Base-by-base conservation (phyloP, 352 stramenopile species). In the Pythium utonaiense region DNA sequence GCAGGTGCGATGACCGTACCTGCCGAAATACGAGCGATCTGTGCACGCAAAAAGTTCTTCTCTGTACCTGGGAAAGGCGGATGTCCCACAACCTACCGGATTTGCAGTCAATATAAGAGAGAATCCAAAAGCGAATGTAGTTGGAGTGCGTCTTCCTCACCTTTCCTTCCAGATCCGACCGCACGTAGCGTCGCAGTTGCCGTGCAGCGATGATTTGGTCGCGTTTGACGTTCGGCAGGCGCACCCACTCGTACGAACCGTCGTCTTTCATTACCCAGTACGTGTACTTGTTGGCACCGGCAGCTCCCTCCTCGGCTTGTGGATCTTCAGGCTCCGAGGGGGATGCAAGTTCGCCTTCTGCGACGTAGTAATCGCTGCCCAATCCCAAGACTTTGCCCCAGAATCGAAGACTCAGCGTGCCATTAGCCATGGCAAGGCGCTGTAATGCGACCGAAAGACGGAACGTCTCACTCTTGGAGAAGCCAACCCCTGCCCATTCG, bases 261-360 rank as follows among this genome's bases (percentile, higher is more conserved):
- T 91, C 71, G 65, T 91, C 84, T 57, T 86, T 85, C 80, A 92
- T 86, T 3, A 84, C 87, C 86, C 86, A 98, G 67, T 96, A 97
- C 13, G 87, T 96, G 60, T 88, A 89, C 57, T 93, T 93, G 71
- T 97, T 97, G 28, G 64, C 76, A 5, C 91, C 91, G 14, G 66
- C 62, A 12, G 61, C 64, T 1, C 83, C 84, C 70, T 93, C 78
- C 36, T 89, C 75, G 0, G 86, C 84, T 17, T 89, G 75, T 12
- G 60, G 57, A 40, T 96, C 89, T 30, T 95, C 85, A 0, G 77
- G 77, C 34, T 88, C 70, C 51, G 76, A 72, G 9, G 64, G 53
- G 4, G 63, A 64, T 7, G 70, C 41, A 4, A 89, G 34, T 53
- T 92, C 78, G 3, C 88, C 88, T 61, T 97, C 88, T 0, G 87